A percentile compares a stretch with the other conserved stretches of the same genome.
Evolutionary conservation across 345 rosid genomes (phyloP).

Genomic region (Psidium friedrichsthalianum): DNA sequence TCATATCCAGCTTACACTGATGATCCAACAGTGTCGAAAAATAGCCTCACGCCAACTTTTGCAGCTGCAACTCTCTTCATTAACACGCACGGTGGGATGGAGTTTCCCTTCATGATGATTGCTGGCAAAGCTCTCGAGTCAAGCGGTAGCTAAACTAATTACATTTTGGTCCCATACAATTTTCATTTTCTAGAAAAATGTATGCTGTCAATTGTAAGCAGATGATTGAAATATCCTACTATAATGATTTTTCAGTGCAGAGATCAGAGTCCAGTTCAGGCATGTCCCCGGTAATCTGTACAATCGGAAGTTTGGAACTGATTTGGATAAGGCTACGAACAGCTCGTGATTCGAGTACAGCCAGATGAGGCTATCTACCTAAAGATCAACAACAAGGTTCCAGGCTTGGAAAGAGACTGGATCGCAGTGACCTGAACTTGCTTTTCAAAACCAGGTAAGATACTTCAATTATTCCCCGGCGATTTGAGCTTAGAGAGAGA

Average conservation of each 20-base stretch:
- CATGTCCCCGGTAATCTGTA: conserved; percentile 44
- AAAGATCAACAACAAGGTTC: conserved; percentile 46
- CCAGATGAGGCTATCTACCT: conserved; percentile 48
- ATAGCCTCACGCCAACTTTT: conserved; percentile 36
- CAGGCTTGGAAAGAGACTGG: conserved; percentile 42
- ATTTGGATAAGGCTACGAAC: conserved; percentile 28
- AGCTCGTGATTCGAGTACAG: conserved; percentile 40
- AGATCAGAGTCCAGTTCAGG: conserved; percentile 45
- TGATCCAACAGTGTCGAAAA: conserved; percentile 25
- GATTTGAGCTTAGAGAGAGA: not conserved
- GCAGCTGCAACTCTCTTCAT: conserved; percentile 43
- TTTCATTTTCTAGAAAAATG: not conserved
- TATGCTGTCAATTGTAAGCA: not conserved
- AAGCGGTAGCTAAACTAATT: conserved; percentile 10
- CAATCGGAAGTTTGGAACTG: conserved; percentile 22
- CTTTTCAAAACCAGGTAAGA: conserved; percentile 29
- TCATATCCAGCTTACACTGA: conserved; percentile 25
- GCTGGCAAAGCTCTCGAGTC: conserved; percentile 46
- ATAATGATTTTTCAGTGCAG: conserved; percentile 19
- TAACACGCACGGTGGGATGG: conserved; percentile 46
- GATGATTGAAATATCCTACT: not conserved
- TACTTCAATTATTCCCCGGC: not conserved
- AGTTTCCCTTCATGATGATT: conserved; percentile 41
- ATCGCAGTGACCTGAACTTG: conserved; percentile 35
- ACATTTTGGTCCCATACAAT: not conserved